Evolutionary conservation across 2,329 filamentous ascomycete genomes (phyloP), one percentile per base, ranked within the genome.

Genomic region (Penicillium psychrosexuale): DNA sequence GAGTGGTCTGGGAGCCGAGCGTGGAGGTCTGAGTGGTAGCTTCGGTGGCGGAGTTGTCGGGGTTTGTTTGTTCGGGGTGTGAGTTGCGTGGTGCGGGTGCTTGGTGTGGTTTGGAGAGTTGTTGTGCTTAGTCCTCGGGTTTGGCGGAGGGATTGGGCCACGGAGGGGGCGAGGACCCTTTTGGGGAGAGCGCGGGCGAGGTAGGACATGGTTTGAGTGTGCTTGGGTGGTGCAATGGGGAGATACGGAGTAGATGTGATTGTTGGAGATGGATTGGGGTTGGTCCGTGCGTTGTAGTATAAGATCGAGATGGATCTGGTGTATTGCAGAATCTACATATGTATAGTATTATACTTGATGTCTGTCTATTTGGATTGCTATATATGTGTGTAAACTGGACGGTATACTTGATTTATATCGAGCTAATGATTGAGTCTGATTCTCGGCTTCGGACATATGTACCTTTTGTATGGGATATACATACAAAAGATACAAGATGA

Each of bases 11-110:
- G 69, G 28, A 66, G 80, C 36, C 83, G 77, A 13, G 84, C 79
- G 68, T 91, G 87, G 68, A 89, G 83, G 74, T 86, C 80, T 57
- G 89, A 92, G 76, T 94, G 89, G 78, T 91, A 94, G 49, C 68
- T 47, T 55, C 76, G 76, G 53, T 24, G 47, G 46, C 43, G 45
- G 44, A 40, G 48, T n/a, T 37, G 31, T 24, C 17, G 31, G 43
- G 17, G 27, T 42, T 55, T 40, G 28, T 19, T 37, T 51, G 34
- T 40, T 39, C 38, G 51, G 24, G 42, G 37, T 42, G 19, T 27
- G 22, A 33, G 53, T 38, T 12, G 39, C 3, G 27, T 40, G 49
- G 24, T 17, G 33, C 51, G 34, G 37, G 19, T 49, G 42, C 5
- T 22, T n/a, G 24, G 38, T 40, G 27, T 27, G 9, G 40, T 31